Percentiles rank a stretch among this genome's conserved stretches.
Conservation (phyloP, 2,329 filamentous ascomycete genomes). For the Ophiostoma fasciatum region DNA sequence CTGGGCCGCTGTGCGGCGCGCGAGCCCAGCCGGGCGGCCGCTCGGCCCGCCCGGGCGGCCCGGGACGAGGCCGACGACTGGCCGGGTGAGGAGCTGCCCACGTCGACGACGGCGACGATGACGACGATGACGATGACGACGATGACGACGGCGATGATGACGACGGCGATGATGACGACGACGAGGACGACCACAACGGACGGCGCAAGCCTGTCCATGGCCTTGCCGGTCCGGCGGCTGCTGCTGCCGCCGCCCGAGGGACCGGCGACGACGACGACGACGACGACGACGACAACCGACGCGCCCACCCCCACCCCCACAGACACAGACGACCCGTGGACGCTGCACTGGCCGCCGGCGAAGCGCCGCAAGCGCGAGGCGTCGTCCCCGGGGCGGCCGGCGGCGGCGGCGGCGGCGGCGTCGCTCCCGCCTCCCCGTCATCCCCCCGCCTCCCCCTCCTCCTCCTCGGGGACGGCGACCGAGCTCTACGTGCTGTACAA, state of each 20-base stretch:
- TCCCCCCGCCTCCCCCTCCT: background rate
- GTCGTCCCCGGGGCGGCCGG: background rate
- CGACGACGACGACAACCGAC: too few species aligned
- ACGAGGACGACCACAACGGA: slow-evolving; percentile 75
- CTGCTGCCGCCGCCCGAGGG: too few species aligned
- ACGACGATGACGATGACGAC: slow-evolving; percentile 63
- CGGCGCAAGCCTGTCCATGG: background rate
- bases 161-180: slow-evolving; percentile 58
- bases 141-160: slow-evolving; percentile 81
- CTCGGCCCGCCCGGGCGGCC: slow-evolving; percentile 4
- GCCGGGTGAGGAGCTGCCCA: background rate
- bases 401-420: background rate
- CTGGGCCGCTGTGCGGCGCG: background rate
- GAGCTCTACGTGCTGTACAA: slow-evolving; percentile 8
- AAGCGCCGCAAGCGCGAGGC: slow-evolving; percentile 1
- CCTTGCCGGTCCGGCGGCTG: slow-evolving; percentile 3
- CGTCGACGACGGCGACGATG: background rate
- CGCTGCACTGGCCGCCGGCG: background rate
- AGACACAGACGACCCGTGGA: background rate
- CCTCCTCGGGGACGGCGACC: background rate
- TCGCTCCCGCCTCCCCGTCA: background rate
- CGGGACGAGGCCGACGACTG: background rate
- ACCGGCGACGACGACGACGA: background rate
- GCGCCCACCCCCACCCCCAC: too few species aligned
- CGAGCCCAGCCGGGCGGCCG: background rate